Conservation (phyloP, 2,329 filamentous ascomycete genomes). For the Penicillium polonicum region DNA sequence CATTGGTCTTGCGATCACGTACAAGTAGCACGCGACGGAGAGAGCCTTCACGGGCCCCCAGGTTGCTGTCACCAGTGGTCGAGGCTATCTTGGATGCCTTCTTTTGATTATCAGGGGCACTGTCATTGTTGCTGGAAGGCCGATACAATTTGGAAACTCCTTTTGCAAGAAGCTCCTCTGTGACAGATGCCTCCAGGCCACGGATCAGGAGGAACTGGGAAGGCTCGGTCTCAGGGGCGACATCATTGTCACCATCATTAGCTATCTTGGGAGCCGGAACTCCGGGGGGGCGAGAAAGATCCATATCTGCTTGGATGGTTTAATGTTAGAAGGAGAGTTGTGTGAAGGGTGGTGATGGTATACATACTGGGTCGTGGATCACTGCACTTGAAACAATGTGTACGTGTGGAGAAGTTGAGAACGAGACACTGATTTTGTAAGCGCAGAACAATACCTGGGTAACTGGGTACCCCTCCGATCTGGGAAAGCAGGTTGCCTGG, state of each 20-base stretch:
- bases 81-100: slow-evolving; percentile 53
- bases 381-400: slow-evolving; percentile 60
- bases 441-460: neutral
- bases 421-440: slow-evolving; percentile 49
- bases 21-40: slow-evolving; percentile 74
- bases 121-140: slow-evolving; percentile 40
- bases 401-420: slow-evolving; percentile 57
- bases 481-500: neutral
- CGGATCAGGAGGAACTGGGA: slow-evolving; percentile 77
- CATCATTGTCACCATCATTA: slow-evolving; percentile 57
- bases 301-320: slow-evolving; percentile 22
- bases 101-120: slow-evolving; percentile 41
- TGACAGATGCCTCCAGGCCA: slow-evolving; percentile 67
- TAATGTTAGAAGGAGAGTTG: slow-evolving; percentile 4
- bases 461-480: too few relatives aligned
- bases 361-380: slow-evolving; percentile 52
- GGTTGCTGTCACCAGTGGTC: slow-evolving; percentile 58
- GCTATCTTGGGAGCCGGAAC: slow-evolving; percentile 45
- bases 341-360: neutral
- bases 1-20: slow-evolving; percentile 67
- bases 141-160: slow-evolving; percentile 74
- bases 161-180: slow-evolving; percentile 68
- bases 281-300: slow-evolving; percentile 35
- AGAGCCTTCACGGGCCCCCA: slow-evolving; percentile 72
- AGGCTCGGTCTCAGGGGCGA: slow-evolving; percentile 55